These are phyloP conservation scores for Trichaptum fuscoviolaceum DNA, from an alignment of 768 basidiomycete genomes.

Conservation along the genomic window DNA sequence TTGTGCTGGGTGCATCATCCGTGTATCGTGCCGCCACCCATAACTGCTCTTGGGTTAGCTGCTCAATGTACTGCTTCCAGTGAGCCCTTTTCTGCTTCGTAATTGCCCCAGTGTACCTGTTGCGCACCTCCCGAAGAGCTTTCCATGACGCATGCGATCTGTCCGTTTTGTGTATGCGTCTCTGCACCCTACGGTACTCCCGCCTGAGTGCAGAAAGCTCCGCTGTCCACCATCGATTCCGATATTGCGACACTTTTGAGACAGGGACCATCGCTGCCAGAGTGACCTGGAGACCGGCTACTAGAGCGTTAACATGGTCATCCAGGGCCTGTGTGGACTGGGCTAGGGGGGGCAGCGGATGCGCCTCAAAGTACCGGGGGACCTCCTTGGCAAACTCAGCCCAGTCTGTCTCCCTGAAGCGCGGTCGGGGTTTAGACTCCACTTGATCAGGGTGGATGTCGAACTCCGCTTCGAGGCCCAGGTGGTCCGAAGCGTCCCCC, in stretches of 20 bases:
- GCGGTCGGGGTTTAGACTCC: background rate
- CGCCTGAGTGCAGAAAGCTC: background rate
- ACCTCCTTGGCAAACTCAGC: background rate
- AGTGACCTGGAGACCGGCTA: background rate
- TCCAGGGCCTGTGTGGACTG: background rate
- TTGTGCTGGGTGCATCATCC: conserved; percentile 11
- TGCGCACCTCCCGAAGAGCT: background rate
- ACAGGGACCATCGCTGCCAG: background rate
- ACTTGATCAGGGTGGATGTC: background rate
- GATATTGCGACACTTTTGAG: background rate
- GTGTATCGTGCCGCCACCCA: conserved; percentile 16
- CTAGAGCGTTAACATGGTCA: no score
- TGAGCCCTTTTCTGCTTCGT: conserved; percentile 14
- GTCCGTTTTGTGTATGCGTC: background rate
- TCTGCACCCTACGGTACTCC: background rate
- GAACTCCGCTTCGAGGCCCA: background rate
- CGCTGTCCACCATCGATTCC: background rate
- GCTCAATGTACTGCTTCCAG: conserved; percentile 22
- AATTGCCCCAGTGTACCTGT: conserved; percentile 15
- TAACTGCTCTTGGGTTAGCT: conserved; percentile 9
- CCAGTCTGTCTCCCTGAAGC: conserved; percentile 2
- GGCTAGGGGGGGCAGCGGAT: background rate
- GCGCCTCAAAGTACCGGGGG: background rate
- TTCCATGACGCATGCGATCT: no score
- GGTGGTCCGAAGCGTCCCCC: conserved; percentile 3